These are phyloP conservation scores for Macrolepiota dolichaula DNA, from an alignment of 768 basidiomycete genomes.

Conservation along the genomic window DNA sequence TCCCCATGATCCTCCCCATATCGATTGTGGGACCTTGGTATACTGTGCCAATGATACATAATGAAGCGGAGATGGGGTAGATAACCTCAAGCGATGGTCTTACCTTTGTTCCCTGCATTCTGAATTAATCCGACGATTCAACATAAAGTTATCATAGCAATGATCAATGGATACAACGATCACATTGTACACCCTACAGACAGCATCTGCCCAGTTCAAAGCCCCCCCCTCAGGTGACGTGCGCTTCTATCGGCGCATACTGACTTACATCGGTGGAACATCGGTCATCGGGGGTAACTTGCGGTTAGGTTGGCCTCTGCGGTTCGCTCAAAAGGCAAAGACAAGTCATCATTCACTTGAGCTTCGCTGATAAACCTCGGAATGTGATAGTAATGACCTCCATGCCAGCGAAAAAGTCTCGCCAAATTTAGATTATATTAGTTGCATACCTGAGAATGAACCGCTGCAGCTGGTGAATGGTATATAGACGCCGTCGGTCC, in stretches of 20 bases:
- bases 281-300: background rate
- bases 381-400: background rate
- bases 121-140: background rate
- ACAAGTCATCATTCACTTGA: background rate
- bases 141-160: too few relatives aligned
- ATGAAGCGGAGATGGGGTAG: background rate
- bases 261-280: background rate
- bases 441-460: background rate
- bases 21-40: background rate
- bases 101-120: background rate
- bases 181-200: too few relatives aligned
- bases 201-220: background rate
- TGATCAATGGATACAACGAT: too few relatives aligned
- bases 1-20: background rate
- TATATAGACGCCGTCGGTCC: background rate
- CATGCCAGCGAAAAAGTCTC: constrained; percentile 2
- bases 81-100: background rate
- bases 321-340: background rate
- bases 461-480: background rate
- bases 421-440: background rate
- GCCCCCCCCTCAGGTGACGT: background rate
- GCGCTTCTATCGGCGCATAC: background rate
- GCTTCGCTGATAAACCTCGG: background rate
- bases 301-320: background rate
- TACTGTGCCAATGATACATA: background rate